Evolutionary conservation across 2,329 filamentous ascomycete species (phyloP).

Genomic region (Ceratocystis huliohia): DNA sequence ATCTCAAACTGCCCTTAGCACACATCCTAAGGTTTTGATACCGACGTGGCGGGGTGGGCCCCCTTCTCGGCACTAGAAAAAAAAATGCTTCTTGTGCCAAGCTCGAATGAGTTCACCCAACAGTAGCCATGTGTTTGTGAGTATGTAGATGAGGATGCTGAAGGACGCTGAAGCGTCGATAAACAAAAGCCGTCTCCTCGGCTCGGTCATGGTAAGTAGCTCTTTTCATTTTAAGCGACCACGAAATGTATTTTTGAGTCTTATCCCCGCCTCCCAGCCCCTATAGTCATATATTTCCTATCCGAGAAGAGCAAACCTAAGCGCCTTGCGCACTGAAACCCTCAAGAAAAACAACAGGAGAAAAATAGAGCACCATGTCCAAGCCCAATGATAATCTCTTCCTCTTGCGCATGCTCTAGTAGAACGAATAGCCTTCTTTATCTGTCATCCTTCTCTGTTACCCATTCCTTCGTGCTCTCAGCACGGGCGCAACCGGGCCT

Average conservation of each 20-base stretch:
- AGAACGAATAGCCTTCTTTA: slow-evolving; percentile 6
- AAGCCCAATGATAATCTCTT: background rate
- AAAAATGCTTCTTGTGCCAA: background rate
- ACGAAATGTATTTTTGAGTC: background rate
- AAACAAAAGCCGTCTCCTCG: background rate
- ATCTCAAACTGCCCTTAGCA: slow-evolving; percentile 2
- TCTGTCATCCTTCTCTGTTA: slow-evolving; percentile 8
- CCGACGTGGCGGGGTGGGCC: background rate
- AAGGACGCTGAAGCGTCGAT: background rate
- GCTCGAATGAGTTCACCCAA: background rate
- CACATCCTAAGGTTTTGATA: background rate
- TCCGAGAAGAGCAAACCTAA: background rate
- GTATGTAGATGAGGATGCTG: background rate
- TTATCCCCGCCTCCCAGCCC: background rate
- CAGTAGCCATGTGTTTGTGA: background rate
- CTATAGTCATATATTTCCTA: background rate
- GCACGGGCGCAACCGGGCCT: slow-evolving; percentile 6
- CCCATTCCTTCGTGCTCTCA: background rate
- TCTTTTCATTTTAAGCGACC: no score
- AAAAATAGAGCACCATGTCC: background rate
- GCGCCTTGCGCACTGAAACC: background rate
- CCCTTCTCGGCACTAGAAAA: background rate
- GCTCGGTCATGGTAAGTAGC: no score
- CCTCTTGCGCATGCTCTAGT: background rate
- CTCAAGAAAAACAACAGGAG: background rate